Conservation (phyloP, 2,329 filamentous ascomycete species). For the Fusarium virguliforme region DNA sequence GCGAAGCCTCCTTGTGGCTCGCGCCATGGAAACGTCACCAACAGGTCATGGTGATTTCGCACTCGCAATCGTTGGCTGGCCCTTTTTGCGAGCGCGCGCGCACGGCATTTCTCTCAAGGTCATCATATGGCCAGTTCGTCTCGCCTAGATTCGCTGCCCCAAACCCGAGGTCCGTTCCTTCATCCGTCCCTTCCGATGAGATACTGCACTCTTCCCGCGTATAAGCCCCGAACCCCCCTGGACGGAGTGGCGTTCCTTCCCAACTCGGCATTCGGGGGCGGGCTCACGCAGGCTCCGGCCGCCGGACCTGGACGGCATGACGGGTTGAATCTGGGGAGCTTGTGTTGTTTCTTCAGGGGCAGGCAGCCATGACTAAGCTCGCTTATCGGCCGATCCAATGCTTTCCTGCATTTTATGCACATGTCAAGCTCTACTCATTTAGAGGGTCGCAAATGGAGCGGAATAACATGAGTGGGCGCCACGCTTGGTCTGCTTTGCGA, state of each 20-base stretch:
- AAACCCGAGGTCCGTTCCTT: slow-evolving; percentile 1
- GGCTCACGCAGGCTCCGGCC: slow-evolving; percentile 16
- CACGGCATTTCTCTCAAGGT: not conserved
- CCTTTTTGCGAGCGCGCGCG: slow-evolving; percentile 5
- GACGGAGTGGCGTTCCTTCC: slow-evolving; percentile 29
- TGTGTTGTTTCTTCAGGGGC: slow-evolving; percentile 1
- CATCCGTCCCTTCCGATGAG: not conserved
- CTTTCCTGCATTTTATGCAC: slow-evolving; percentile 18
- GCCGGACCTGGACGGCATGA: slow-evolving; percentile 10
- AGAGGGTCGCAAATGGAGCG: slow-evolving; percentile 1
- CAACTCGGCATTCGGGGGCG: slow-evolving; percentile 13
- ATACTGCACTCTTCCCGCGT: slow-evolving; percentile 16
- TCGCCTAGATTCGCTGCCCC: slow-evolving; percentile 23
- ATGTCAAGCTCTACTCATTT: slow-evolving; percentile 9
- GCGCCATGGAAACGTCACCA: slow-evolving; percentile 49
- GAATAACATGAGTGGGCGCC: slow-evolving; percentile 9
- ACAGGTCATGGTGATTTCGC: slow-evolving; percentile 44
- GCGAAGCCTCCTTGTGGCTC: slow-evolving; percentile 42
- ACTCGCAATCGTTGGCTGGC: slow-evolving; percentile 32
- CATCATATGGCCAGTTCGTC: slow-evolving; percentile 15
- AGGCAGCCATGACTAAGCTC: slow-evolving; percentile 13
- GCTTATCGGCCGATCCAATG: slow-evolving; percentile 20
- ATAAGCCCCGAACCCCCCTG: slow-evolving; percentile 33
- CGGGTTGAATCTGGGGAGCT: slow-evolving; percentile 11
- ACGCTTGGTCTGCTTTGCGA: slow-evolving; percentile 3